Conservation (phyloP, 495 filamentous ascomycete genomes). For the Daldinia vernicosa region DNA sequence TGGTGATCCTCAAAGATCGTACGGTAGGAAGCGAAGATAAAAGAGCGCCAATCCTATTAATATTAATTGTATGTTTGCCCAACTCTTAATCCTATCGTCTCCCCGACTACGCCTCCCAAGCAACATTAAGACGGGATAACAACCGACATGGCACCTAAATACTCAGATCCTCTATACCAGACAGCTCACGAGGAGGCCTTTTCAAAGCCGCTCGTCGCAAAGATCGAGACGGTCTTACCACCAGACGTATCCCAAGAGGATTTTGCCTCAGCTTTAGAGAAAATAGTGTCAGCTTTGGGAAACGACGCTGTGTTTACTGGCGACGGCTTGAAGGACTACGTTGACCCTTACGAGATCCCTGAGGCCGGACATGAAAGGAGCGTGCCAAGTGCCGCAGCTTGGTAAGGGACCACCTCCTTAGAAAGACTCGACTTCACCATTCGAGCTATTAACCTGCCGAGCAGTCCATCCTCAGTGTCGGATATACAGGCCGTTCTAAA, state of each 20-base stretch:
- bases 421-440: neutral
- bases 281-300: conserved; percentile 42
- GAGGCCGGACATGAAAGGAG: conserved; percentile 41
- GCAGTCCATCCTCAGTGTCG: conserved; percentile 45
- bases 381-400: conserved; percentile 51
- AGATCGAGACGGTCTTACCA: conserved; percentile 47
- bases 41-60: neutral
- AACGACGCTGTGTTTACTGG: conserved; percentile 47
- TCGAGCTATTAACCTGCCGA: neutral
- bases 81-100: neutral
- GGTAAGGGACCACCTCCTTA: conserved; percentile 22
- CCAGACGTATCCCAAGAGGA: conserved; percentile 52
- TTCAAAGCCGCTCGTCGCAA: conserved; percentile 35
- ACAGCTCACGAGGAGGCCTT: conserved; percentile 41
- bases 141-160: conserved; percentile 12
- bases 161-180: conserved; percentile 39
- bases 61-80: neutral
- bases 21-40: conserved; percentile 6
- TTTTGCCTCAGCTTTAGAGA: conserved; percentile 43
- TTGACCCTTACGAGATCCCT: conserved; percentile 52
- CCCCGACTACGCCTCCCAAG: neutral
- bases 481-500: conserved; percentile 52
- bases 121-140: conserved; percentile 6
- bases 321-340: conserved; percentile 46
- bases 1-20: neutral